phyloP scores from a whole-genome alignment of 768 basidiomycete species.

The Antrodiella citrinella region DNA sequence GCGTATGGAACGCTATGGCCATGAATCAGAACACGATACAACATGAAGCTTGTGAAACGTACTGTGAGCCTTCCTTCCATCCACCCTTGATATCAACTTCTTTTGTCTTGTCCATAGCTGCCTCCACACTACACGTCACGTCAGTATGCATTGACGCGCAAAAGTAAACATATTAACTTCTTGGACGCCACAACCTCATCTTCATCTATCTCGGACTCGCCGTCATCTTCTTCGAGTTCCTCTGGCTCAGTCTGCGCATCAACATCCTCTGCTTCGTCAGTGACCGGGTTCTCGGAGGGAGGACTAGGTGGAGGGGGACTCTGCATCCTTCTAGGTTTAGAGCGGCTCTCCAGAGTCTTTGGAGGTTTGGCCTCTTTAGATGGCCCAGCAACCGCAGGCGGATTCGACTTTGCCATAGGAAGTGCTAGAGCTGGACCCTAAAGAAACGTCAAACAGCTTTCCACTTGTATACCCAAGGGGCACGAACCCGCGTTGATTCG shows the following conservation, averaged over 20 bases:
- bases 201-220: slow-evolving; percentile 30
- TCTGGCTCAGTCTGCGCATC: slow-evolving; percentile 6
- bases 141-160: neutral
- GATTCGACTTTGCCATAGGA: too few relatives aligned
- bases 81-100: slow-evolving; percentile 76
- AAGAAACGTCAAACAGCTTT: too few relatives aligned
- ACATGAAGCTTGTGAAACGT: slow-evolving; percentile 24
- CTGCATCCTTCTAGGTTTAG: too few relatives aligned
- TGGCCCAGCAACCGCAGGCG: too few relatives aligned
- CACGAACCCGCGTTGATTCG: neutral
- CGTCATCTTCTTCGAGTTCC: slow-evolving; percentile 14
- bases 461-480: neutral
- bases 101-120: slow-evolving; percentile 45
- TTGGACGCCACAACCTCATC: slow-evolving; percentile 51
- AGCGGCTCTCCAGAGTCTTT: neutral
- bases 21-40: neutral
- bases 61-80: slow-evolving; percentile 85
- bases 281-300: neutral
- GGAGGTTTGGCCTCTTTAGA: slow-evolving; percentile 13
- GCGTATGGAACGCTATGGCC: slow-evolving; percentile 80
- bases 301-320: neutral
- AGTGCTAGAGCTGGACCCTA: neutral
- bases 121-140: slow-evolving; percentile 47
- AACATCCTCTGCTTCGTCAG: neutral
- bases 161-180: slow-evolving; percentile 36